Evolutionary conservation across 352 stramenopile species (phyloP).

Genomic region (Phytophthora aleatoria): DNA sequence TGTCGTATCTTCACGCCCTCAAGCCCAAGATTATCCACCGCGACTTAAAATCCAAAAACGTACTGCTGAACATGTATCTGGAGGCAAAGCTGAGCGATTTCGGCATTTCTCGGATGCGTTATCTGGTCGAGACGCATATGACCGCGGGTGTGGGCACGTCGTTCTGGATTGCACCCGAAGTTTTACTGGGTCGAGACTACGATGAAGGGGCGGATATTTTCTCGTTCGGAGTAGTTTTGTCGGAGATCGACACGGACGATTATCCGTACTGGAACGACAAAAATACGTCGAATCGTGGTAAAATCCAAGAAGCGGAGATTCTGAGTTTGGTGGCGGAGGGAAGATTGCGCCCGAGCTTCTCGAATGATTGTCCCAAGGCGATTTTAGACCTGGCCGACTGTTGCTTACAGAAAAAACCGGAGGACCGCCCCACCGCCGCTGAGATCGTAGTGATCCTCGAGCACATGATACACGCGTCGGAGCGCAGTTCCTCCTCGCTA

Average conservation of each 20-base stretch:
- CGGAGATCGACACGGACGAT: slow-evolving; percentile 49
- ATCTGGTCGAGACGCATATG: slow-evolving; percentile 44
- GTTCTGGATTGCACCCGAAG: slow-evolving; percentile 45
- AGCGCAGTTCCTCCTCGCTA: slow-evolving; percentile 33
- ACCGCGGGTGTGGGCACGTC: slow-evolving; percentile 42
- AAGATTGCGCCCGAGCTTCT: slow-evolving; percentile 39
- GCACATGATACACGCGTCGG: slow-evolving; percentile 38
- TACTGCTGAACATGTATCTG: slow-evolving; percentile 53
- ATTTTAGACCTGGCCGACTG: slow-evolving; percentile 48
- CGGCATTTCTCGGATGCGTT: slow-evolving; percentile 46
- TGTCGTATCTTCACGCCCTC: slow-evolving; percentile 53
- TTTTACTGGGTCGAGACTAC: slow-evolving; percentile 41
- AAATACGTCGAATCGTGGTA: slow-evolving; percentile 26
- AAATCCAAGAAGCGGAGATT: slow-evolving; percentile 45
- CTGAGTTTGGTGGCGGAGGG: slow-evolving; percentile 37
- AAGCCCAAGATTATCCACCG: slow-evolving; percentile 51
- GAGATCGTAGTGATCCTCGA: slow-evolving; percentile 46
- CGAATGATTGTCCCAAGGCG: slow-evolving; percentile 39
- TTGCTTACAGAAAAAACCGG: slow-evolving; percentile 41
- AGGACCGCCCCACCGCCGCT: slow-evolving; percentile 35
- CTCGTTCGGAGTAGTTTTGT: slow-evolving; percentile 48
- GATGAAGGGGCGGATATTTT: slow-evolving; percentile 44
- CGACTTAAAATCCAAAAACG: slow-evolving; percentile 46
- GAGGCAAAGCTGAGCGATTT: slow-evolving; percentile 77
- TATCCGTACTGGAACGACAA: slow-evolving; percentile 44